These are phyloP conservation scores for Fagus sylvatica DNA, from an alignment of 306 rosid species.

Conservation along the genomic window DNA sequence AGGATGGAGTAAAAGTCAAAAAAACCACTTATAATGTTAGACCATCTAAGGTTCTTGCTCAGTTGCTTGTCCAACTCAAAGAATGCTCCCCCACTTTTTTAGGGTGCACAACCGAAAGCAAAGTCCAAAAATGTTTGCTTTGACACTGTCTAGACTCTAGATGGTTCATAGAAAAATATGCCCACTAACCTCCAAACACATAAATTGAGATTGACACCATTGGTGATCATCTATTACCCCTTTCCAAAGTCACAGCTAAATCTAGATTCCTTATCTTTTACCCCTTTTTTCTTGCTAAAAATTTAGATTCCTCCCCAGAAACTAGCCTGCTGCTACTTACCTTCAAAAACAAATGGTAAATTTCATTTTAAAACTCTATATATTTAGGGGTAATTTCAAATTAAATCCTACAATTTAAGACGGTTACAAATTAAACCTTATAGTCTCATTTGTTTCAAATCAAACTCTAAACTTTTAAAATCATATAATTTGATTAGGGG, in stretches of 20 bases:
- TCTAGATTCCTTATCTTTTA: conserved; percentile 1
- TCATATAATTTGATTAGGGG: no score
- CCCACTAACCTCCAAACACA: not conserved
- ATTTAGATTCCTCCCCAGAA: no score
- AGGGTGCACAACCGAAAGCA: conserved; percentile 22
- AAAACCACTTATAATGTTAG: not conserved
- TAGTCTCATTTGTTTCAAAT: no score
- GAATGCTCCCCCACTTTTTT: not conserved
- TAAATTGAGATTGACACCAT: not conserved
- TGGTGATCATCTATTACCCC: not conserved
- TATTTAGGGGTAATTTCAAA: no score
- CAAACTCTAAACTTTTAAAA: no score
- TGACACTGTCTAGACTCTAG: not conserved
- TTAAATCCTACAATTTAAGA: no score
- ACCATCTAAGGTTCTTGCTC: not conserved
- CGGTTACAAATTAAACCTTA: no score
- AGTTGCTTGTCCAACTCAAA: not conserved
- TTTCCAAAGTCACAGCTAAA: not conserved
- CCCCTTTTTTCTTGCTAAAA: no score
- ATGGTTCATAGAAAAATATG: not conserved
- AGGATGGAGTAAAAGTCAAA: conserved; percentile 4
- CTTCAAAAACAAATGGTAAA: no score
- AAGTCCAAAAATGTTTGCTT: not conserved
- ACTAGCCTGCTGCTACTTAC: no score
- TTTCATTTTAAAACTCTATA: no score